Base-by-base conservation (phyloP, 2,329 filamentous ascomycete genomes). In the Tolypocladium album region DNA sequence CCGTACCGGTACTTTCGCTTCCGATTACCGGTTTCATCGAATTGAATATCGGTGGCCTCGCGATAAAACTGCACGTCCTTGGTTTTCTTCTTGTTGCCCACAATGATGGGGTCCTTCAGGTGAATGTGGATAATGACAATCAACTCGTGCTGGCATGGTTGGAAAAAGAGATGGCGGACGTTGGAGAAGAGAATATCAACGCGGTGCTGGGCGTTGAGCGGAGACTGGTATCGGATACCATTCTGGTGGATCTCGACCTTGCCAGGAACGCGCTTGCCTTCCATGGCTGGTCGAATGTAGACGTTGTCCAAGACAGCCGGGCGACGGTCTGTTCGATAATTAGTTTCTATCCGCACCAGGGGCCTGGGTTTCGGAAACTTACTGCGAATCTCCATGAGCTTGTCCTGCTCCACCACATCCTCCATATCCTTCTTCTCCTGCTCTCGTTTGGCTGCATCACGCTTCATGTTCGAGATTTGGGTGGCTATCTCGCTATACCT, bases 371-470 rank as follows among this genome's bases (percentile, higher is more conserved):
- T 12, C 17, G 24, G 20, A 36, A 38, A 64, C 86, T 78, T 79
- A 91, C 89, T 96, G 79, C 94, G 84, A 66, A 97, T 92, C 71
- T 97, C 92, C 66, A 95, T 81, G 58, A 99, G 85, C 78, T 99
- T 99, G 72, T 99, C 94, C 74, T 99, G 94, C 75, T 97, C 94
- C 7, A 99, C 92, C 27, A 99, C 94, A 74, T 99, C 94, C 72
- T 99, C 94, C 89, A 99, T 89, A 67, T 99, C 93, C 78, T 99
- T 99, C 85, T 97, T 97, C 75, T 97, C 93, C 69, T 97, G 92
- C 74, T 99, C 94, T 67, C 91, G 89, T 75, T 96, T 92, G 50
- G 90, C 85, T 6, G 90, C 87, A 66, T 93, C 90, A 71, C 94
- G 96, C 79, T 97, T 96, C 79, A 99, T 88, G 70, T 97, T 94